Evolutionary conservation across 2,329 filamentous ascomycete species (phyloP), one percentile per base, ranked within the genome.

Genomic region (Catunica adiposa): DNA sequence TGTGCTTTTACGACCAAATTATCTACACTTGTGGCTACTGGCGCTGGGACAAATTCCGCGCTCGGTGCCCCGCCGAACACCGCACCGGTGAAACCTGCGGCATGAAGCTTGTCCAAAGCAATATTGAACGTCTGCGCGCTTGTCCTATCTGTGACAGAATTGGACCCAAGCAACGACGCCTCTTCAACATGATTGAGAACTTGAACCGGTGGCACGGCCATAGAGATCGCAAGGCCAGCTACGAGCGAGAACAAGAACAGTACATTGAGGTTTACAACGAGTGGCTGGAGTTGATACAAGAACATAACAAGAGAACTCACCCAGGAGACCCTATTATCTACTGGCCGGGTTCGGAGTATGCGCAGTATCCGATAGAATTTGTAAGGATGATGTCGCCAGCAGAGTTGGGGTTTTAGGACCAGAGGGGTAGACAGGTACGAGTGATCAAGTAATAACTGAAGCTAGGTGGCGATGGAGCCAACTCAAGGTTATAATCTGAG

Each of bases 1-100:
- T 97, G 90, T 96, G 90, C 74, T 96, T 92, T 76, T 97, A 89
- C 75, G 89, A 96, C 65, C 85, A 90, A 70, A 88, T 84, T 68
- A 78, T 80, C 63, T 95, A 86, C 78, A 70, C 70, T 57, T 97
- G 90, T 72, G 85, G 86, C 65, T 90, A 88, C 76, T 95, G 85
- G 83, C 88, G 89, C 70, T 97, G 89, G 89, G 86, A 87, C 62
- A 84, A 84, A 71, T 96, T 96, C 74, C 82, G 86, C 62, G 80
- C 89, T 69, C 89, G 94, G 67, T 97, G 90, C 77, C 83, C 85
- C 69, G 89, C 88, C 70, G 90, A 96, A 69, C 94, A 94, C 72
- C 86, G 90, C 61, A 95, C 86, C 62, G 90, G 90, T 64, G 90
- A 97, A 75, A 96, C 90, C 38, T 97, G 90, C 71, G 90, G 90